Conservation (phyloP, 495 filamentous ascomycete genomes). For the Achaetomiella virescens region DNA sequence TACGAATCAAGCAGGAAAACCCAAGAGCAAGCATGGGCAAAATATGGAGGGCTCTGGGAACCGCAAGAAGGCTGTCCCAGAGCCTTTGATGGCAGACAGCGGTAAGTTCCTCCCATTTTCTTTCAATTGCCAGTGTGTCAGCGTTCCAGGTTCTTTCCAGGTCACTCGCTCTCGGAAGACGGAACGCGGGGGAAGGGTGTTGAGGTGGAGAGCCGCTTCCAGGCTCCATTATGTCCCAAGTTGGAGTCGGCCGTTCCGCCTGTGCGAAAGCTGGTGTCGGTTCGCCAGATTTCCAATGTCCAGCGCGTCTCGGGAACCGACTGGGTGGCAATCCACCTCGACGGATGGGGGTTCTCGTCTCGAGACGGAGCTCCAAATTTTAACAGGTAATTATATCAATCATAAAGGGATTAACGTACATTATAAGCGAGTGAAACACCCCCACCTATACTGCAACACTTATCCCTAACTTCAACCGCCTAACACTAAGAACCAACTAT, state of each 20-base stretch:
- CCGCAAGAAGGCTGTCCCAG: not conserved
- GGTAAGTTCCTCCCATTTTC: not conserved
- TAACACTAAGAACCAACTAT: not conserved
- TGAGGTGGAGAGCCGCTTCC: no score
- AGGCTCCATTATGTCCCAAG: not conserved
- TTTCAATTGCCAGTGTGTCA: no score
- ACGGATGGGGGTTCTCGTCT: no score
- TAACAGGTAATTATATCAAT: no score
- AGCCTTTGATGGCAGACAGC: not conserved
- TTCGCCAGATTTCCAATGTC: constrained; percentile 9
- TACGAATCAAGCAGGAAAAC: constrained; percentile 49
- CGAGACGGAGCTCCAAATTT: no score
- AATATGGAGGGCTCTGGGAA: constrained; percentile 47
- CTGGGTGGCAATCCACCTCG: constrained; percentile 1
- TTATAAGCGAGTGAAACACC: no score
- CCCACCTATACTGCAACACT: not conserved
- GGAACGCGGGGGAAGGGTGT: no score
- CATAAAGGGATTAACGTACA: no score
- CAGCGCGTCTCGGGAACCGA: not conserved
- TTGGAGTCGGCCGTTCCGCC: not conserved
- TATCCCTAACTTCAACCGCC: not conserved
- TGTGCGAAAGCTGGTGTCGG: constrained; percentile 14
- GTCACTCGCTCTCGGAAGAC: no score
- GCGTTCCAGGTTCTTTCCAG: no score
- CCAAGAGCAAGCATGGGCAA: constrained; percentile 46